Evolutionary conservation across 179 eudicot species (phyloP), one percentile per base, ranked within the genome.

Genomic region (Corrigiola litoralis): DNA sequence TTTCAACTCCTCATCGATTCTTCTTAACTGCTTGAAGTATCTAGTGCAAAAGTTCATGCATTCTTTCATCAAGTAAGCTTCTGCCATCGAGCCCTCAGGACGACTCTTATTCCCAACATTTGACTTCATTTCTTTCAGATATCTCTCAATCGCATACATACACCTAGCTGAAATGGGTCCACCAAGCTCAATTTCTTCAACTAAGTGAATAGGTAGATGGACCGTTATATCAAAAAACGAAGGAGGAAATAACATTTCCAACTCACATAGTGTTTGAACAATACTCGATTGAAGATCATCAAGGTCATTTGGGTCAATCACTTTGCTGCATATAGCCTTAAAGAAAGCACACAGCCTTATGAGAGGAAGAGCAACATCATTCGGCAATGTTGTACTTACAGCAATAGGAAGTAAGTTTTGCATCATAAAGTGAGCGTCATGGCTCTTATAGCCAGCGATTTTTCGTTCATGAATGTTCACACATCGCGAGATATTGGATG

Each of bases 151-250:
- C 0, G 41, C 17, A 36, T 46, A 71, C 70, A 71, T 71, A 56
- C 62, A 70, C 2, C 25, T 23, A 11, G 8, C 17, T 11, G 33
- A 37, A 4, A 70, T 24, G 11, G 56, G 68, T 1, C 67, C 46
- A 0, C 11, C 44, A 45, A 65, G 69, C 34, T 38, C 66, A 11
- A 40, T 49, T 40, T 76, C 54, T 0, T 56, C 34, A 2, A 44
- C 76, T 20, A 76, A 59, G 44, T 76, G 73, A 25, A 67, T n/a
- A 4, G 60, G 55, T 9, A 71, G 34, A 9, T 71, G 80, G 1
- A 61, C 76, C 79, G 70, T 70, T 3, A 66, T 17, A 6, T 65
- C 48, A 54, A 75, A 75, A 37, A 75, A 65, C 13, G 41, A 17
- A 0, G 53, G 65, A 0, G 40, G 51, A n/a, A 70, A 75, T 4